phyloP scores from a whole-genome alignment of 1,284 basidiomycete species.

The Irpex lacteus region DNA sequence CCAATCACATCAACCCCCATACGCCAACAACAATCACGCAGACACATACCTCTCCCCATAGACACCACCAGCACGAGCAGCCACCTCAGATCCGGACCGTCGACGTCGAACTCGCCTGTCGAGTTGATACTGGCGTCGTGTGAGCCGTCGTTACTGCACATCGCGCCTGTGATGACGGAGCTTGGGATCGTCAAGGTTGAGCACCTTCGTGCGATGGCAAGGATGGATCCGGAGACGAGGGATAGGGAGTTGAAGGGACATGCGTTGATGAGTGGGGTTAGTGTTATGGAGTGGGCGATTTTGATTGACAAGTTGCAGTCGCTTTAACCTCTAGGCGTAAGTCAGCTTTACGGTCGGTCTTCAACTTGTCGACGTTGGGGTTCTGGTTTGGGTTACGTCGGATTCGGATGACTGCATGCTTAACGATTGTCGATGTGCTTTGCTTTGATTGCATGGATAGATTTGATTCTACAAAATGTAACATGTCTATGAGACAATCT shows the following conservation, averaged over 20 bases:
- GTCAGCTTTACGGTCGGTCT: background rate
- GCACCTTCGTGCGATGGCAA: constrained; percentile 57
- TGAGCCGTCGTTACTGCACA: constrained; percentile 56
- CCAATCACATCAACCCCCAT: constrained; percentile 4
- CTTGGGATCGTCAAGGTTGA: constrained; percentile 57
- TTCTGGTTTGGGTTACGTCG: no score
- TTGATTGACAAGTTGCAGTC: constrained; percentile 51
- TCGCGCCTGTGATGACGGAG: constrained; percentile 48
- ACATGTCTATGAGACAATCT: no score
- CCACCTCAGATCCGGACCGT: constrained; percentile 15
- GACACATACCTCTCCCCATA: constrained; percentile 15
- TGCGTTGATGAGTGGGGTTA: constrained; percentile 61
- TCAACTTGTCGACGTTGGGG: background rate
- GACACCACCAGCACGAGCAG: constrained; percentile 12
- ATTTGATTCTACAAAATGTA: no score
- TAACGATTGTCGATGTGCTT: no score
- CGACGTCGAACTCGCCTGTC: constrained; percentile 38
- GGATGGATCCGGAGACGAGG: constrained; percentile 59
- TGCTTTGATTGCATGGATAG: no score
- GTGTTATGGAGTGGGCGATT: constrained; percentile 76
- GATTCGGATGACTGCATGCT: no score
- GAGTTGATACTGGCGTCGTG: constrained; percentile 52
- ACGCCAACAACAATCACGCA: background rate
- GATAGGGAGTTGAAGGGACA: constrained; percentile 65
- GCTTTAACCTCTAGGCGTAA: constrained; percentile 16